phyloP scores from a whole-genome alignment of 371 early-diverging fungal genomes.

The Mortierella sp. region DNA sequence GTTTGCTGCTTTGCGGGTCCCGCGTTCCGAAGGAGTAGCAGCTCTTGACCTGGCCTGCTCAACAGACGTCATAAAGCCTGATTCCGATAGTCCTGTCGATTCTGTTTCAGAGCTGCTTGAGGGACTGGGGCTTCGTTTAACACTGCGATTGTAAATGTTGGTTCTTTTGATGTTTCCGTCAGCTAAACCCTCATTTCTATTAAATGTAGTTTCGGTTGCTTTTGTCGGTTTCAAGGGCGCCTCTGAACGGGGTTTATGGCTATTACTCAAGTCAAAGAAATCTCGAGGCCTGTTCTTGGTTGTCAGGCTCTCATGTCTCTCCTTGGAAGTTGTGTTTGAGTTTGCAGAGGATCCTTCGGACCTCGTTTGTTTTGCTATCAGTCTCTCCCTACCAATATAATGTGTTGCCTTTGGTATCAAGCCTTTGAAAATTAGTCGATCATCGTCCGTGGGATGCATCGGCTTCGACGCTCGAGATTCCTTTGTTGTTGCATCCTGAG shows the following conservation, averaged over 20 bases:
- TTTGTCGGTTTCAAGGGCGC: not conserved
- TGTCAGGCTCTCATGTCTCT: not conserved
- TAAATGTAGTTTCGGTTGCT: not conserved
- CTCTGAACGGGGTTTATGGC: not conserved
- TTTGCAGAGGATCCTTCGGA: not conserved
- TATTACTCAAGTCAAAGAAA: not conserved
- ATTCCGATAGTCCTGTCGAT: not conserved
- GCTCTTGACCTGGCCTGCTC: not conserved
- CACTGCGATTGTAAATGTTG: not conserved
- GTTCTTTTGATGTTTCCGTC: not conserved
- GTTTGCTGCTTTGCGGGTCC: not conserved
- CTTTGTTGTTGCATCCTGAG: not conserved
- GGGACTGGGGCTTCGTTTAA: not conserved
- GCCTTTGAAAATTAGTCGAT: not conserved
- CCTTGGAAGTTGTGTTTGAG: not conserved
- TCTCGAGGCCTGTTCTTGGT: not conserved
- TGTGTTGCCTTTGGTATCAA: not conserved
- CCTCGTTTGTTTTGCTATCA: not conserved
- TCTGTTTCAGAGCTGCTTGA: slow-evolving; percentile 3
- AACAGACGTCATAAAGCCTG: not conserved
- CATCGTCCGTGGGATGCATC: not conserved
- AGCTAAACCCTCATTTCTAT: not conserved
- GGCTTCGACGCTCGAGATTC: slow-evolving; percentile 1
- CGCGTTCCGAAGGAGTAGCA: not conserved
- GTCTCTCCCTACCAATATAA: not conserved